These are phyloP conservation scores for Guadua angustifolia DNA, from an alignment of 176 grass and related monocot species.

Conservation along the genomic window DNA sequence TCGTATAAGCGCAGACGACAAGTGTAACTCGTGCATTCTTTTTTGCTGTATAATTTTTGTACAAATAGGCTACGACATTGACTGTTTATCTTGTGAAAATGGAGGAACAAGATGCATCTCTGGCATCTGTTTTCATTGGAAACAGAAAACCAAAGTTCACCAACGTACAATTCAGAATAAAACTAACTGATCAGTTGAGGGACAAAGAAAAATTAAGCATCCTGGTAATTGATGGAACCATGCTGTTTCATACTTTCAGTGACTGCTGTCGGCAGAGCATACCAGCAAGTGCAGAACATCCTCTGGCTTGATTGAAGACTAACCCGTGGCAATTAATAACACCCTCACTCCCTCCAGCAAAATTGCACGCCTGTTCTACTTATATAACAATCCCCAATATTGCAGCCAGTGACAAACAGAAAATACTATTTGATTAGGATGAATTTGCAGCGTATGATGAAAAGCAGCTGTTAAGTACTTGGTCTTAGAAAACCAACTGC, in stretches of 20 bases:
- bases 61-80: background rate
- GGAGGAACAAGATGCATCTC: background rate
- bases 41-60: background rate
- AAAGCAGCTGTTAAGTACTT: background rate
- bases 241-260: background rate
- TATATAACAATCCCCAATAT: background rate
- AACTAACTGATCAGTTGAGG: background rate
- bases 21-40: background rate
- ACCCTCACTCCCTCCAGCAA: background rate
- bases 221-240: background rate
- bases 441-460: background rate
- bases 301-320: background rate
- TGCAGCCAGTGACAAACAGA: background rate
- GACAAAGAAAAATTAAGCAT: background rate
- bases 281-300: background rate
- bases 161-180: background rate
- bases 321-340: background rate
- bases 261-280: background rate
- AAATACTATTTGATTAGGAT: background rate
- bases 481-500: background rate
- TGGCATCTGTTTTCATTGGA: background rate
- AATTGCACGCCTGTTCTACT: background rate
- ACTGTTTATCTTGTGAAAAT: background rate
- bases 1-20: background rate
- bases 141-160: background rate